Percentiles rank a stretch among this genome's conserved stretches.
These are phyloP conservation scores for Cyclotella sp. DNA, from an alignment of 108 stramenopile species.

Conservation along the genomic window DNA sequence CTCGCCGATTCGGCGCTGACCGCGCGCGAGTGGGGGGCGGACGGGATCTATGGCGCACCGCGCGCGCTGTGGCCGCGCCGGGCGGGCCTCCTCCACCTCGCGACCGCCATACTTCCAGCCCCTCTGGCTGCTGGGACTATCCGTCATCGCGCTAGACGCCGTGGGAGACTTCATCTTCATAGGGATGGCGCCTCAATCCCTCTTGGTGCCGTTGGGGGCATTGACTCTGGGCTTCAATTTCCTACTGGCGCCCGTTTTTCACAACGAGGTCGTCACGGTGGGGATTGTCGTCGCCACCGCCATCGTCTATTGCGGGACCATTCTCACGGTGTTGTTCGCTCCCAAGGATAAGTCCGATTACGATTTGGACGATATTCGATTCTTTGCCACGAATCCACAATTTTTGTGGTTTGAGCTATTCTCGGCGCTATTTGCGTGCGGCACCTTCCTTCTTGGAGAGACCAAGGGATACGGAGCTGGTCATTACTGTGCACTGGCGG, in stretches of 20 bases:
- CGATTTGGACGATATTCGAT: slow-evolving; percentile 32
- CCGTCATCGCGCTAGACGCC: slow-evolving; percentile 28
- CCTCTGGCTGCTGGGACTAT: slow-evolving; percentile 44
- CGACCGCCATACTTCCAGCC: slow-evolving; percentile 46
- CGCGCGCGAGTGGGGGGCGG: no score
- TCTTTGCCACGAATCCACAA: slow-evolving; percentile 13
- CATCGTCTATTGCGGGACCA: slow-evolving; percentile 52
- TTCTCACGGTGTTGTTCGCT: slow-evolving; percentile 46
- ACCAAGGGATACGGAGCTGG: slow-evolving; percentile 12
- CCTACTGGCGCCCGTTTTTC: slow-evolving; percentile 46
- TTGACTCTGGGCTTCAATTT: slow-evolving; percentile 55
- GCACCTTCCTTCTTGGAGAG: neutral
- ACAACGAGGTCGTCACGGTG: slow-evolving; percentile 35
- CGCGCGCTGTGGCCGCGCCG: no score
- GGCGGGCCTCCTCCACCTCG: neutral
- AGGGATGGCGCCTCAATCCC: slow-evolving; percentile 57
- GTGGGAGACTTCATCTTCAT: slow-evolving; percentile 56
- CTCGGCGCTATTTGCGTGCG: slow-evolving; percentile 7
- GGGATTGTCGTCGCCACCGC: slow-evolving; percentile 36
- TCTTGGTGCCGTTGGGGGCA: slow-evolving; percentile 54
- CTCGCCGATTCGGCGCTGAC: no score
- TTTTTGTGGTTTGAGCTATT: slow-evolving; percentile 40
- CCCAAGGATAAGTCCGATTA: slow-evolving; percentile 44
- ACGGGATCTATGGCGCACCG: no score
- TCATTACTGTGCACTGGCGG: slow-evolving; percentile 49